Conservation (phyloP, 1,139 yeast genomes). For the Blastobotrys arbuscula region DNA sequence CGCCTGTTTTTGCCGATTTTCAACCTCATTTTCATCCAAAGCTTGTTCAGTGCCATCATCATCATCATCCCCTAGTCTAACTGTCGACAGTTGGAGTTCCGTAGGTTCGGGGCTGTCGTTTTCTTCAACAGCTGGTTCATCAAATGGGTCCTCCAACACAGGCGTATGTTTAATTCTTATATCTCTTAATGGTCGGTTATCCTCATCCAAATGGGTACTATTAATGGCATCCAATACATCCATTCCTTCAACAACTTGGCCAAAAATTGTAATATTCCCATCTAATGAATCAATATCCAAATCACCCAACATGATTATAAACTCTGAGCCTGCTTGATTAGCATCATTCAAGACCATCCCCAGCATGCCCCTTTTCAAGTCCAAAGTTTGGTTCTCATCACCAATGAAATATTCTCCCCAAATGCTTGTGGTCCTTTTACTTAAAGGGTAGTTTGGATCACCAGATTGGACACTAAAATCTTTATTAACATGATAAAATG, state of each 20-base stretch:
- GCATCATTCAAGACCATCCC: conserved; percentile 31
- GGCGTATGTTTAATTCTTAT: conserved; percentile 48
- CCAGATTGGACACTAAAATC: conserved; percentile 43
- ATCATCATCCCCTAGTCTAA: conserved; percentile 33
- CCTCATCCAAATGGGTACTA: conserved; percentile 37
- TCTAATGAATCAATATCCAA: conserved; percentile 21
- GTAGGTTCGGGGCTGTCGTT: conserved; percentile 37
- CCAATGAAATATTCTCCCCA: conserved; percentile 31
- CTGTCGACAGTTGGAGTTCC: conserved; percentile 35
- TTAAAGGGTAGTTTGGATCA: conserved; percentile 43
- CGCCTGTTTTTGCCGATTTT: conserved; percentile 27
- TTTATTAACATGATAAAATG: conserved; percentile 42
- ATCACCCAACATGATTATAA: conserved; percentile 30
- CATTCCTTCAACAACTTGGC: conserved; percentile 48
- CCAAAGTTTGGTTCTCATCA: conserved; percentile 19
- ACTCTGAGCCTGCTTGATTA: conserved; percentile 31
- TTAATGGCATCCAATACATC: conserved; percentile 44
- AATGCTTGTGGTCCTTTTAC: conserved; percentile 33
- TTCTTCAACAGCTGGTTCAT: conserved; percentile 32
- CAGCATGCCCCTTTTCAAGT: conserved; percentile 37
- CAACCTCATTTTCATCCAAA: conserved; percentile 26
- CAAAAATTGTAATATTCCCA: conserved; percentile 38
- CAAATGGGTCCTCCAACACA: conserved; percentile 53
- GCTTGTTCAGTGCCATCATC: conserved; percentile 22
- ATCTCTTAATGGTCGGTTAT: conserved; percentile 43